phyloP scores from a whole-genome alignment of 345 rosid species.

The Eucalyptus melliodora region DNA sequence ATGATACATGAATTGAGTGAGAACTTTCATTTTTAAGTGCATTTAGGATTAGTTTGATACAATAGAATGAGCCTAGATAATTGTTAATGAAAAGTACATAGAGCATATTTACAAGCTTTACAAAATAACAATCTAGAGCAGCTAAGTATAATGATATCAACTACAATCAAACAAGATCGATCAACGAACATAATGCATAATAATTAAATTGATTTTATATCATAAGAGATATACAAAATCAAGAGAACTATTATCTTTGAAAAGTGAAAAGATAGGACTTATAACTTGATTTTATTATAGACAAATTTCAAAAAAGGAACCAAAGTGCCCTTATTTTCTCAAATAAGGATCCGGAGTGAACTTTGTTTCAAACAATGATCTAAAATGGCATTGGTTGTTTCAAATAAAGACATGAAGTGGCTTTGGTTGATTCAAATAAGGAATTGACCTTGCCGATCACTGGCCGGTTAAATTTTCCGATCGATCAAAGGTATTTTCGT shows the following conservation, averaged over 20 bases:
- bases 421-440: too few species aligned
- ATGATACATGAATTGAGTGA: background rate
- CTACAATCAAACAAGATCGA: background rate
- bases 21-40: background rate
- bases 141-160: background rate
- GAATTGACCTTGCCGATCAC: too few species aligned
- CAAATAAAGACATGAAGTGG: too few species aligned
- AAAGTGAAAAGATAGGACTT: background rate
- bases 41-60: background rate
- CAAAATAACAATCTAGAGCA: background rate
- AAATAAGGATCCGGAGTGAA: too few species aligned
- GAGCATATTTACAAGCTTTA: background rate
- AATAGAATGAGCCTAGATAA: background rate
- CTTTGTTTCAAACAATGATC: rapidly evolving
- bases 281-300: background rate
- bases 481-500: too few species aligned
- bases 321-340: too few species aligned
- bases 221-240: background rate
- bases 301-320: too few species aligned
- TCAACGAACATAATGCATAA: background rate
- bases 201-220: background rate
- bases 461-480: rapidly evolving
- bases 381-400: too few species aligned
- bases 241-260: background rate
- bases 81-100: background rate